Evolutionary conservation across 2,329 filamentous ascomycete genomes (phyloP), one percentile per base, ranked within the genome.

Genomic region (Penicillium capsulatum): DNA sequence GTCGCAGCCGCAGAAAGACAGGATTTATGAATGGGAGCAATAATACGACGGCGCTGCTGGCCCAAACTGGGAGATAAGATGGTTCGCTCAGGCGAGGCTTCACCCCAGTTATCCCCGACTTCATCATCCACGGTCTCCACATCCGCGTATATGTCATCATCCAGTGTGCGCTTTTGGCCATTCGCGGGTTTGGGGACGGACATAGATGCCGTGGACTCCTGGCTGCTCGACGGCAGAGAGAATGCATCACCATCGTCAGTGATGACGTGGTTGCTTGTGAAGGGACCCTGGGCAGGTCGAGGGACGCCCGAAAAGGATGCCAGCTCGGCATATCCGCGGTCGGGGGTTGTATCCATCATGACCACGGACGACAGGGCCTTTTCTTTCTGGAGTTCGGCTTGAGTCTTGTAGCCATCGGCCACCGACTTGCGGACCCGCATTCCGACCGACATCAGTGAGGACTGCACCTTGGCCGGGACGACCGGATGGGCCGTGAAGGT

Each of bases 401-500:
- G 57, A 19, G 86, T 94, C 71, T 94, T 94, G 75, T 96, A 96
- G 44, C 91, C 91, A 62, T 96, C 90, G 1, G 88, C 84, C 6
- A 97, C 85, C 8, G 86, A 86, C 70, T 97, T 97, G 60, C 91
- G 84, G 35, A 97, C 77, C 16, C 91, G 83, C 89, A 96, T 96
- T 56, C 91, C 91, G 49, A 97, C 91, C 55, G 77, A 86, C 29
- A 96, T 74, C n/a, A 97, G 81, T 47, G 85, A 85, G 24, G 89
- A 76, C 65, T 95, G 87, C 20, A 94, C 74, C 6, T 73, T 73
- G 16, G 74, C 65, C 1, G 86, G 81, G 10, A 90, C 71, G 3
- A 63, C 54, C 3, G 80, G 78, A 11, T 70, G 66, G 7, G 51
- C 62, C 39, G 60, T 67, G 51, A 53, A 53, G 19, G 66, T 69